Percentiles rank a stretch among this genome's conserved stretches.
Conservation (phyloP, 1,284 basidiomycete species). For the Gymnopus androsaceus region DNA sequence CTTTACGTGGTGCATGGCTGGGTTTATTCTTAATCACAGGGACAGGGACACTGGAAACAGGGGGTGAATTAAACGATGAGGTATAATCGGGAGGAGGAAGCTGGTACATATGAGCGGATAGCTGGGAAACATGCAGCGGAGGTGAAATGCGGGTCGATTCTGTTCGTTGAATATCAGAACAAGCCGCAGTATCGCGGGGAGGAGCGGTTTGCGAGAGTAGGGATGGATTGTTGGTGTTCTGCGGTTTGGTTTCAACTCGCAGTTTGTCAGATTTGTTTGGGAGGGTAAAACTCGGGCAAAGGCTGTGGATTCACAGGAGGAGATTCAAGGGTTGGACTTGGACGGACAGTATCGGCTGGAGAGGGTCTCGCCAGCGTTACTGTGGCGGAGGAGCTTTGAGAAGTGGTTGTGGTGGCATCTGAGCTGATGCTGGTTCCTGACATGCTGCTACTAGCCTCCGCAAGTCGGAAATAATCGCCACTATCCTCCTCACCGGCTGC, state of each 20-base stretch:
- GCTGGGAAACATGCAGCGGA: slow-evolving; percentile 39
- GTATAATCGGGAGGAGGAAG: slow-evolving; percentile 23
- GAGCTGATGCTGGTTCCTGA: slow-evolving; percentile 16
- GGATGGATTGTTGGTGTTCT: slow-evolving; percentile 43
- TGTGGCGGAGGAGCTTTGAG: slow-evolving; percentile 41
- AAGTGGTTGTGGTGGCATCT: slow-evolving; percentile 24
- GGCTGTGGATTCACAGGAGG: background rate
- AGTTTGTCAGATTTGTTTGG: slow-evolving; percentile 2
- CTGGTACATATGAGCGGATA: slow-evolving; percentile 42
- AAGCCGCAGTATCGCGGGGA: slow-evolving; percentile 22
- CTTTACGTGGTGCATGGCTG: background rate
- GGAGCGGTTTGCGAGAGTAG: slow-evolving; percentile 70
- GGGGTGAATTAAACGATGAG: background rate
- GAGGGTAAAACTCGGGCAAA: background rate
- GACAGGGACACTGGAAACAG: background rate
- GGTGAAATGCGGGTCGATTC: slow-evolving; percentile 31
- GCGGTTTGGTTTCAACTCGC: slow-evolving; percentile 5
- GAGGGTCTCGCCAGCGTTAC: slow-evolving; percentile 42
- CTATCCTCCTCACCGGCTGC: slow-evolving; percentile 41
- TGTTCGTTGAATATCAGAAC: slow-evolving; percentile 2
- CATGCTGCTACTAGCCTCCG: slow-evolving; percentile 23
- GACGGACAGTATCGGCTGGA: slow-evolving; percentile 28
- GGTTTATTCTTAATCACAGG: background rate
- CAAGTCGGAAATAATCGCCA: slow-evolving; percentile 36
- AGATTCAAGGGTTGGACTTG: background rate